A percentile compares a stretch with the other conserved stretches of the same genome.
Evolutionary conservation across 495 filamentous ascomycete species (phyloP).

Genomic region (Rusavskia elegans): DNA sequence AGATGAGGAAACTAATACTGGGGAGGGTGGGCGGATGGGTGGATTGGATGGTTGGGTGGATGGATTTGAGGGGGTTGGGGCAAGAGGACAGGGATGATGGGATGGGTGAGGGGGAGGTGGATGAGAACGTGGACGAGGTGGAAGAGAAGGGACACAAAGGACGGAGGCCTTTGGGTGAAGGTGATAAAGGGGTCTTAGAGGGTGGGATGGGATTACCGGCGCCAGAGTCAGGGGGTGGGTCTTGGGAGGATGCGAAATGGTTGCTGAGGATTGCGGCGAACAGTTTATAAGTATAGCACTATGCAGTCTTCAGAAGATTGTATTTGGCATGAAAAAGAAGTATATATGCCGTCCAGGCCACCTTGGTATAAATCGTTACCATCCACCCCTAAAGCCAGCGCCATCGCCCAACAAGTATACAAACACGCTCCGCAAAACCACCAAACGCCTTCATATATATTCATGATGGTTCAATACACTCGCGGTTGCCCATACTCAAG

Average conservation of each 20-base stretch:
- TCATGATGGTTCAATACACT: neutral
- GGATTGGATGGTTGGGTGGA: slow-evolving; percentile 12
- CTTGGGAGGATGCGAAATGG: neutral
- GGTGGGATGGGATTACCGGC: neutral
- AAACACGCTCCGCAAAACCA: neutral
- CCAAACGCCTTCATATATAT: no score
- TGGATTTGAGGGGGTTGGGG: slow-evolving; percentile 6
- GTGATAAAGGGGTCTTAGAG: slow-evolving; percentile 2
- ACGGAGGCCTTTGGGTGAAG: neutral
- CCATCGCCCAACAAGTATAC: neutral
- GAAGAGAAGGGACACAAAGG: neutral
- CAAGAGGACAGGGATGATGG: neutral
- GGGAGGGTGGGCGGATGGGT: slow-evolving; percentile 13
- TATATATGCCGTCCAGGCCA: no score
- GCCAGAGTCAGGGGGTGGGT: neutral
- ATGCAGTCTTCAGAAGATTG: no score
- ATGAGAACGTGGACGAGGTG: neutral
- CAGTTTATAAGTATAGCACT: neutral
- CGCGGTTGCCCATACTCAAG: neutral
- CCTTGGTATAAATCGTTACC: no score
- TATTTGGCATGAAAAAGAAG: no score
- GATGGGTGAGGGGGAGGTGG: neutral
- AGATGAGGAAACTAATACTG: slow-evolving; percentile 11
- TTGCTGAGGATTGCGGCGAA: neutral
- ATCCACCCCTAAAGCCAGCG: neutral